Conservation (phyloP, 805 yeast genomes). For the Candida sonorensis region DNA sequence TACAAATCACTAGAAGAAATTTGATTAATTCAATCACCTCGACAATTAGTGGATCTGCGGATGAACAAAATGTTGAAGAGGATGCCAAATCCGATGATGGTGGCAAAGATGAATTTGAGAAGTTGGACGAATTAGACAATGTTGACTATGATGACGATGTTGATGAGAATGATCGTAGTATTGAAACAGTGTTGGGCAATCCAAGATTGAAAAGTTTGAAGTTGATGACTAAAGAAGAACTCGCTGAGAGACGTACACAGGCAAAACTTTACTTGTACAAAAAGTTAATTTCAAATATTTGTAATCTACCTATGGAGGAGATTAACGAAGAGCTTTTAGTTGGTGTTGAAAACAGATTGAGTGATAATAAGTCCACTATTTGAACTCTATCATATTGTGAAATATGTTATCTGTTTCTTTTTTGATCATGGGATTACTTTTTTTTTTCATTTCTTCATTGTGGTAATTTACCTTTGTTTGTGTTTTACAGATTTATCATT, state of each 20-base stretch:
- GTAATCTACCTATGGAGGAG: constrained; percentile 73
- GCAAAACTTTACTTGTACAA: constrained; percentile 52
- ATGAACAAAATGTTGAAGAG: no score
- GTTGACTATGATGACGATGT: neutral
- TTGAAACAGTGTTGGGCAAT: neutral
- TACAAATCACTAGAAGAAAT: constrained; percentile 36
- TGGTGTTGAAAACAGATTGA: constrained; percentile 54
- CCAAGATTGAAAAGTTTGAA: neutral
- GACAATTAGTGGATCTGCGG: constrained; percentile 12
- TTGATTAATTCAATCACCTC: constrained; percentile 24
- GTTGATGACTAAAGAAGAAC: constrained; percentile 2
- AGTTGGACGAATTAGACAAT: constrained; percentile 20
- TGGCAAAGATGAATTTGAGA: no score
- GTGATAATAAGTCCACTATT: neutral
- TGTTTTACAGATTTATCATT: no score
- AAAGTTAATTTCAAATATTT: constrained; percentile 65
- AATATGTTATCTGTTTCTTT: no score
- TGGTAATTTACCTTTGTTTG: no score
- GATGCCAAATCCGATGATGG: no score
- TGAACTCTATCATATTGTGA: no score
- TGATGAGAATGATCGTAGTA: neutral
- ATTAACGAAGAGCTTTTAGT: constrained; percentile 72
- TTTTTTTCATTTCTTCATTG: no score
- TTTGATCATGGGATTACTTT: neutral
- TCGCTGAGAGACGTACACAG: constrained; percentile 14